A percentile compares a stretch with the other conserved stretches of the same genome.
These are phyloP conservation scores for Hypoxylon crocopeplum DNA, from an alignment of 495 filamentous ascomycete species.

Conservation along the genomic window DNA sequence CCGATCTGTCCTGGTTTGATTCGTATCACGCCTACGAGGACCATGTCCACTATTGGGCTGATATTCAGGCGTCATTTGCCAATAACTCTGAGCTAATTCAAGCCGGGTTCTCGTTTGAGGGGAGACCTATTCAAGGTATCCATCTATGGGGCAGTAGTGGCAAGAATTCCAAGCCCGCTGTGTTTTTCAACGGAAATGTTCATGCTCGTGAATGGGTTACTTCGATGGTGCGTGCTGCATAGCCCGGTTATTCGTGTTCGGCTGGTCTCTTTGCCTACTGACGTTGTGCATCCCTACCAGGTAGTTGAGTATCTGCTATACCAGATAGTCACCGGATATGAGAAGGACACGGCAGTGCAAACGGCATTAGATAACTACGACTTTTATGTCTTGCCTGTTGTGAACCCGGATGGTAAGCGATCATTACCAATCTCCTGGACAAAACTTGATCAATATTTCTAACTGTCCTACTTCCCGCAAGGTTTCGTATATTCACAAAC, in stretches of 20 bases:
- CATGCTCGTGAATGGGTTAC: slow-evolving; percentile 73
- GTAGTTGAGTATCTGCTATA: slow-evolving; percentile 64
- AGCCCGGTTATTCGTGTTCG: background rate
- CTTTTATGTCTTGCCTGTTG: slow-evolving; percentile 67
- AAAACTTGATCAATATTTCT: too few relatives aligned
- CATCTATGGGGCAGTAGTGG: slow-evolving; percentile 63
- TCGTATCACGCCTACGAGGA: slow-evolving; percentile 64
- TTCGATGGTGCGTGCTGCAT: slow-evolving; percentile 44
- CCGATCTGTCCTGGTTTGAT: slow-evolving; percentile 59
- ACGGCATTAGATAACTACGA: slow-evolving; percentile 64
- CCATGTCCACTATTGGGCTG: slow-evolving; percentile 59
- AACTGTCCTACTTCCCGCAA: slow-evolving; percentile 15
- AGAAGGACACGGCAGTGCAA: slow-evolving; percentile 47
- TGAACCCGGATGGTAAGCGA: slow-evolving; percentile 66
- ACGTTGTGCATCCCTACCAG: slow-evolving; percentile 27
- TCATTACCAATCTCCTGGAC: too few relatives aligned
- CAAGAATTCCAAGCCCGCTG: slow-evolving; percentile 62
- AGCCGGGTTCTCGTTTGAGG: slow-evolving; percentile 58
- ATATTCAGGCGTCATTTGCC: slow-evolving; percentile 56
- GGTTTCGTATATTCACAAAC: slow-evolving; percentile 69
- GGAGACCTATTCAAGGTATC: slow-evolving; percentile 61
- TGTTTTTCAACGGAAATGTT: slow-evolving; percentile 67
- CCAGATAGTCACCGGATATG: slow-evolving; percentile 56
- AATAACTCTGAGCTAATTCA: slow-evolving; percentile 60
- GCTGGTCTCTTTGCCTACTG: background rate